Evolutionary conservation across 805 yeast genomes (phyloP).

Genomic region (Ogataea sp.): DNA sequence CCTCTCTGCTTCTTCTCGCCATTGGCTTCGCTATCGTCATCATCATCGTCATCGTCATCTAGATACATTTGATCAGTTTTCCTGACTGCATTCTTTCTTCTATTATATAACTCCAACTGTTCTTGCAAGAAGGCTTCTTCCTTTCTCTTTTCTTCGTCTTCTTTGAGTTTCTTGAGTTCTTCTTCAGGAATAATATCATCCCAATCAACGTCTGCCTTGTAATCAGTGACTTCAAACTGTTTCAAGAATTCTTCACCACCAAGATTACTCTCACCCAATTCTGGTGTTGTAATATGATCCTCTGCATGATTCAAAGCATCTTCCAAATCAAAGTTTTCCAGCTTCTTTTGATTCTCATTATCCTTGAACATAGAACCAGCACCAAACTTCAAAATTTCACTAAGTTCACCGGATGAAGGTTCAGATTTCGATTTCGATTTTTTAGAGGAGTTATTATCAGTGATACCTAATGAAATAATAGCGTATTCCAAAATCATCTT

Average conservation of each 20-base stretch:
- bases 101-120: conserved; percentile 79
- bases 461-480: conserved; percentile 89
- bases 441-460: conserved; percentile 46
- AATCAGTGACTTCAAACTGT: conserved; percentile 97
- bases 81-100: conserved; percentile 69
- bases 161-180: conserved; percentile 80
- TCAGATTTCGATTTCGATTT: conserved; percentile 52
- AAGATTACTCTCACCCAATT: conserved; percentile 90
- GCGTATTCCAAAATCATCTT: conserved; percentile 99
- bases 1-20: conserved; percentile 24
- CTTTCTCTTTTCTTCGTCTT: conserved; percentile 77
- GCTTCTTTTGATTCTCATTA: conserved; percentile 85
- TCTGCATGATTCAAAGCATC: conserved; percentile 96
- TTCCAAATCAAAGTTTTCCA: conserved; percentile 91
- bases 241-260: conserved; percentile 97
- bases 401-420: conserved; percentile 76
- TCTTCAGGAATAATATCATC: conserved; percentile 97
- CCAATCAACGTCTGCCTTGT: conserved; percentile 98
- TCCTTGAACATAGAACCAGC: conserved; percentile 98
- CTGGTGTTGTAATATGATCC: conserved; percentile 94
- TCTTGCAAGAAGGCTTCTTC: conserved; percentile 85
- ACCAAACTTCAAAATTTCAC: conserved; percentile 93
- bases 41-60: conserved; percentile 30
- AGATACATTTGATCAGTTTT: conserved; percentile 35
- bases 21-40: conserved; percentile 28